Base-by-base conservation (phyloP, 1,284 basidiomycete species). In the Bondarzewia mesenterica region DNA sequence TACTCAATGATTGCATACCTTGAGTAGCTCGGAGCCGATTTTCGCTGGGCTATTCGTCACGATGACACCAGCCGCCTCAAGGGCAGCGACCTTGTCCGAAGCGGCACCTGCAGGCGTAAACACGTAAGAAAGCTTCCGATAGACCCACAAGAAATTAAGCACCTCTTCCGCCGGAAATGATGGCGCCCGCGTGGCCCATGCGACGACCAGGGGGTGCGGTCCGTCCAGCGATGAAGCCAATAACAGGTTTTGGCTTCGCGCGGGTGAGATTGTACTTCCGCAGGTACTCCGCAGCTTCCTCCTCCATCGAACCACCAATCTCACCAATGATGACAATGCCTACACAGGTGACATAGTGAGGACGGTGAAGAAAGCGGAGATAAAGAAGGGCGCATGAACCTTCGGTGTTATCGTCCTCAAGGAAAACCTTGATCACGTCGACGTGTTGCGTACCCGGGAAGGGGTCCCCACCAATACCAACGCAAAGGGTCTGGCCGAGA, bases 271-370 rank as follows among this genome's bases (percentile, higher is more conserved):
- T 99, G 77, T 92, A 87, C 67, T 82, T 76, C 65, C 89, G 86
- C 50, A 99, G 75, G 70, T 94, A 96, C 61, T 94, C 96, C 4
- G 96, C 96, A 15, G 96, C 96, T 58, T 99, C 95, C 67, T 99
- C 96, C 71, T 99, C 96, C 94, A 98, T 99, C 16, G 89, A 87
- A 23, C 96, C 96, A 59, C 96, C 96, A 61, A 99, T 99, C 70
- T 99, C 96, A 57, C 96, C 96, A 60, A 99, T 99, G 57, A 99
- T 75, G 49, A 99, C 95, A 57, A 99, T 94, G 60, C 91, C 91
- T 84, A n/a, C n/a, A n/a, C n/a, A n/a, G n/a, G n/a, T n/a, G n/a
- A n/a, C n/a, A n/a, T n/a, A 32, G 29, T 1, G 42, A 14, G 42
- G 7, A 29, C 10, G 22, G 23, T 43, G 12, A 27, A 29, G 12